Evolutionary conservation across 192 early-diverging fungal genomes (phyloP).

Genomic region (Umbelopsis isabellina): DNA sequence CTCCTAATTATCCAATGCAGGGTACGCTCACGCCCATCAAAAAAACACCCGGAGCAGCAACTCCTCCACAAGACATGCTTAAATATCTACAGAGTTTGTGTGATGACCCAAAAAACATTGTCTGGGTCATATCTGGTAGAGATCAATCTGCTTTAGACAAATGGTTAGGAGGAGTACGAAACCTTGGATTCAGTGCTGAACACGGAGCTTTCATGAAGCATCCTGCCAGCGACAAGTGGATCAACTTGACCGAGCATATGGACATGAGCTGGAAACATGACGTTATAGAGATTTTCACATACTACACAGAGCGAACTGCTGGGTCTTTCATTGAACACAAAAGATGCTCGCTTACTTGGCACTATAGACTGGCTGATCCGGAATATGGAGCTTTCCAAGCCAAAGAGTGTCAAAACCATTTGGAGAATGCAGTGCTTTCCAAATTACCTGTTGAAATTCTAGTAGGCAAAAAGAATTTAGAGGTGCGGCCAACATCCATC

Average conservation of each 20-base stretch:
- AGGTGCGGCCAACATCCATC: slow-evolving; percentile 88
- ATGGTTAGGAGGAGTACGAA: slow-evolving; percentile 79
- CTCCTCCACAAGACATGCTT: slow-evolving; percentile 85
- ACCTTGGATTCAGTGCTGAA: slow-evolving; percentile 88
- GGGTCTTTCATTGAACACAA: slow-evolving; percentile 96
- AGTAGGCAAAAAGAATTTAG: slow-evolving; percentile 95
- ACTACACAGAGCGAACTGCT: slow-evolving; percentile 94
- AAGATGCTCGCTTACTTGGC: slow-evolving; percentile 93
- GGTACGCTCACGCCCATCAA: slow-evolving; percentile 93
- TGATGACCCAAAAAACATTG: slow-evolving; percentile 78
- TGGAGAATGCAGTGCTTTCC: slow-evolving; percentile 89
- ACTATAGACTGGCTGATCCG: slow-evolving; percentile 94
- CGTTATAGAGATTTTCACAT: slow-evolving; percentile 90
- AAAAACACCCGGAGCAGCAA: slow-evolving; percentile 79
- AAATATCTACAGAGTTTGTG: slow-evolving; percentile 67
- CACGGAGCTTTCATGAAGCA: slow-evolving; percentile 94
- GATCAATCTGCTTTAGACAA: slow-evolving; percentile 83
- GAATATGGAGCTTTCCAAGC: slow-evolving; percentile 96
- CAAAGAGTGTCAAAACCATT: slow-evolving; percentile 95
- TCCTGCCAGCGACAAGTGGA: slow-evolving; percentile 74
- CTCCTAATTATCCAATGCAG: slow-evolving; percentile 32
- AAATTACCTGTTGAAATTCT: slow-evolving; percentile 94
- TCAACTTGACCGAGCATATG: slow-evolving; percentile 69
- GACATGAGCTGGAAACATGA: slow-evolving; percentile 95
- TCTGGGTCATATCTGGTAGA: slow-evolving; percentile 92